Base-by-base conservation (phyloP, 352 stramenopile species). In the Globisporangium cederbergense region DNA sequence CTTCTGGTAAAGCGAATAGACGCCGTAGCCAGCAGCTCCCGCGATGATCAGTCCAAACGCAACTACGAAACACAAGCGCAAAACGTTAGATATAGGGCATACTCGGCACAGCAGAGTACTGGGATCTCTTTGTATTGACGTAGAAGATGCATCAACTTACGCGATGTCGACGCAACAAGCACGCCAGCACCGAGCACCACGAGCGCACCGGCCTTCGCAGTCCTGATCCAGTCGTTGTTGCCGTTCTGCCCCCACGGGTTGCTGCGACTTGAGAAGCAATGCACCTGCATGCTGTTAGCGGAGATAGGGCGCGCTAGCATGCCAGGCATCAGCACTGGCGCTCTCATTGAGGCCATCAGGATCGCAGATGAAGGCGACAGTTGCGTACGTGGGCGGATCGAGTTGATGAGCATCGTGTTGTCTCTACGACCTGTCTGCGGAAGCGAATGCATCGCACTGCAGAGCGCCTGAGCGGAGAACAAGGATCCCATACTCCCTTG, bases 1-100 rank as follows among this genome's bases (percentile, higher is more conserved):
- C 22, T 73, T 71, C 40, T 82, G 79, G 69, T 93, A 92, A 25
- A 92, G 65, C 13, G 81, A 67, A 66, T 92, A 93, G 53, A 91
- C n/a, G 7, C 83, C 83, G 42, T 88, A 91, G 3, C 80, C 83
- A 7, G 82, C 81, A 13, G 83, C 81, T 2, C 79, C 82, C 11
- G 76, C 73, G 66, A 93, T 78, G 64, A 91, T 65, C 16, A 90
- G 51, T n/a, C 83, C 82, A 58, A 93, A 87, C 5, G 78, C 83
- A 59, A 93, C 83, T 93, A 45, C 11, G 49, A 32, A 5, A 47
- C 57, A 18, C 6, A 8, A 6, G 25, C 6, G 34, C 3, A 60
- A 38, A 18, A 32, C 43, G 8, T 40, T 18, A 55, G 36, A 42
- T 10, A 4, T 42, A 53, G 22, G 40, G 0, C 5, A 36, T 36